Evolutionary conservation across 1,284 basidiomycete genomes (phyloP), one percentile per base, ranked within the genome.

Genomic region (Cystobasidium sp.): DNA sequence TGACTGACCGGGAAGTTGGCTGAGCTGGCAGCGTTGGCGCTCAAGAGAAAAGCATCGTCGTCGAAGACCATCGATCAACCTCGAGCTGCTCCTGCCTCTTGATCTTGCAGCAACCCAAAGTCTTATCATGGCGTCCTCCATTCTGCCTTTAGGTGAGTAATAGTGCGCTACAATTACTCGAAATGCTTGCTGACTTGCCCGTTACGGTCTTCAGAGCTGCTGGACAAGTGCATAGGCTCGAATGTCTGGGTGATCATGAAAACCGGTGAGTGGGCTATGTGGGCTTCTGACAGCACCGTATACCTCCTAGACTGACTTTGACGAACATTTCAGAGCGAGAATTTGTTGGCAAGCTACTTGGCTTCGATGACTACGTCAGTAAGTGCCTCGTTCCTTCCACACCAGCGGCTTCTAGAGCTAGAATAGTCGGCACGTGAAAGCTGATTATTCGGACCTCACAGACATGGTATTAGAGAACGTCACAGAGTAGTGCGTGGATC

Each of bases 351-450:
- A 98, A 90, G 3, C 85, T 99, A 62, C 87, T 96, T 55, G 96
- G 97, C 2, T 99, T 99, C 81, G 97, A 99, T 83, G 96, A 99
- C 84, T 99, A 96, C 83, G 96, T 99, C 83, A 99, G 96, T 98
- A 83, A 88, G 96, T 97, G 62, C 18, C 62, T 61, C 67, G 44
- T 51, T 43, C 75, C 68, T 47, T 46, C 39, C 12, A 39, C 20
- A 8, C 20, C 24, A 52, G 41, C 37, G 10, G 20, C 14, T 16
- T 51, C 20, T 63, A 10, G 16, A 63, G 16, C 6, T 31, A 49
- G 9, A 63, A 37, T 49, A 51, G 31, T 31, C 31, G 31, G 46
- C 41, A 31, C 24, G 20, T 49, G 43, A 55, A 31, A 58, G 55
- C 65, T 61, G 59, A 61, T 20, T 18, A n/a, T 62, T 31, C 20